A percentile compares a stretch with the other conserved stretches of the same genome.
These are phyloP conservation scores for Bathelium albidoporum DNA, from an alignment of 495 filamentous ascomycete genomes.

Conservation along the genomic window DNA sequence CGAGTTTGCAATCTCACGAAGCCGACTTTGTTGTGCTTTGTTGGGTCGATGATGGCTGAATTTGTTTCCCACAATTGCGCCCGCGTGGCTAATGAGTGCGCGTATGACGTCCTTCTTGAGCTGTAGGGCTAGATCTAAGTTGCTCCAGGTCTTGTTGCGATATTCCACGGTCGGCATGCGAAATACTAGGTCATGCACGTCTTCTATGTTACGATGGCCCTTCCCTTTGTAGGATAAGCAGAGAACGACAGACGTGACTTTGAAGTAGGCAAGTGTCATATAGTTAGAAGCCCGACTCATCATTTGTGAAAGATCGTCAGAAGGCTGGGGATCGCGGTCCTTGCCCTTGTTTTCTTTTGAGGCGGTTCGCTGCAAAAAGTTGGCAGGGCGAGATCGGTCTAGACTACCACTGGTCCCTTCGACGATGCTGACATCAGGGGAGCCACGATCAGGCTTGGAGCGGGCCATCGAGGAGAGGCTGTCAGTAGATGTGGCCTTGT, in stretches of 20 bases:
- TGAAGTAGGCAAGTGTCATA: constrained; percentile 93
- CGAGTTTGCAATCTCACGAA: constrained; percentile 63
- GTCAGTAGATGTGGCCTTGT: constrained; percentile 10
- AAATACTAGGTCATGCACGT: constrained; percentile 96
- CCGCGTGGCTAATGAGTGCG: constrained; percentile 88
- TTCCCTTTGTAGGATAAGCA: constrained; percentile 96
- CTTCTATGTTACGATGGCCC: constrained; percentile 87
- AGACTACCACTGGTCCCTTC: constrained; percentile 15
- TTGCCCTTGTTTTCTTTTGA: constrained; percentile 43
- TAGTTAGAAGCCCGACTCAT: constrained; percentile 89
- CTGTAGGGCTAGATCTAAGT: constrained; percentile 82
- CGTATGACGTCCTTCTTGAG: constrained; percentile 90
- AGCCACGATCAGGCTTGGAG: constrained; percentile 10
- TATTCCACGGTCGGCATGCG: constrained; percentile 90
- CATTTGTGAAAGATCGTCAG: constrained; percentile 97
- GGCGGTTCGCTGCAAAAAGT: constrained; percentile 39
- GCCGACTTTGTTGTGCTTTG: constrained; percentile 47
- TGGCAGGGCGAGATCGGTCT: constrained; percentile 45
- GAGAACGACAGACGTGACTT: constrained; percentile 85
- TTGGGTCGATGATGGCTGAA: constrained; percentile 60
- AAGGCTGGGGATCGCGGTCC: constrained; percentile 35
- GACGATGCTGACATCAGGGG: constrained; percentile 39
- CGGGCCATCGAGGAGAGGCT: constrained; percentile 9
- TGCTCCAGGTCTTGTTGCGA: constrained; percentile 97
- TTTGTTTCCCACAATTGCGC: constrained; percentile 95